These are phyloP conservation scores for Cichorium intybus DNA, from an alignment of 140 eudicot species.

Conservation along the genomic window DNA sequence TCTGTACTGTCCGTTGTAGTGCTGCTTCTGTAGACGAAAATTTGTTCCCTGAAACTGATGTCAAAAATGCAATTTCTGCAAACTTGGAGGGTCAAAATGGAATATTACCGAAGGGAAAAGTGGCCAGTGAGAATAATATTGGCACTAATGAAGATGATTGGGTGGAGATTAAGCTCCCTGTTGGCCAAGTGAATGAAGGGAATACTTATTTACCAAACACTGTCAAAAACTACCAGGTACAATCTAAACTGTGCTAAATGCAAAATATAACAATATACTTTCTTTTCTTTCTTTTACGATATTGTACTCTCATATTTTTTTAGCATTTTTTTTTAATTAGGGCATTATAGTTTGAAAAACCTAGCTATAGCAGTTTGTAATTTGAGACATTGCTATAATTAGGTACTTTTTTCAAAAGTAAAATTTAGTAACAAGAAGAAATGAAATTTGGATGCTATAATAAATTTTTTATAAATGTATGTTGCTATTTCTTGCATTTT, in stretches of 20 bases:
- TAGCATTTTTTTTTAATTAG: too few relatives aligned
- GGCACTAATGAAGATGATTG: slow-evolving; percentile 71
- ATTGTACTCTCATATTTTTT: too few relatives aligned
- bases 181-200: slow-evolving; percentile 20
- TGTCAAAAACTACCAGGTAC: slow-evolving; percentile 46
- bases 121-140: slow-evolving; percentile 30
- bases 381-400: too few relatives aligned
- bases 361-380: too few relatives aligned
- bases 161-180: slow-evolving; percentile 72
- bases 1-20: slow-evolving; percentile 85
- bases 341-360: too few relatives aligned
- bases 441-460: too few relatives aligned
- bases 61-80: slow-evolving; percentile 29
- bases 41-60: slow-evolving; percentile 27
- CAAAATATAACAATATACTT: neutral
- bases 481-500: too few relatives aligned
- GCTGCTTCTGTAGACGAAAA: slow-evolving; percentile 56
- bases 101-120: slow-evolving; percentile 22
- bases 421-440: too few relatives aligned
- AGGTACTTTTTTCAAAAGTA: too few relatives aligned
- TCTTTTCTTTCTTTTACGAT: too few relatives aligned
- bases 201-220: slow-evolving; percentile 18
- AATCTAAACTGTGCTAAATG: neutral
- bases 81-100: slow-evolving; percentile 15
- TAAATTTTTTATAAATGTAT: too few relatives aligned